Percentiles rank a stretch among this genome's conserved stretches.
Conservation (phyloP, 139 green algal genomes). For the Marvania coccoides region DNA sequence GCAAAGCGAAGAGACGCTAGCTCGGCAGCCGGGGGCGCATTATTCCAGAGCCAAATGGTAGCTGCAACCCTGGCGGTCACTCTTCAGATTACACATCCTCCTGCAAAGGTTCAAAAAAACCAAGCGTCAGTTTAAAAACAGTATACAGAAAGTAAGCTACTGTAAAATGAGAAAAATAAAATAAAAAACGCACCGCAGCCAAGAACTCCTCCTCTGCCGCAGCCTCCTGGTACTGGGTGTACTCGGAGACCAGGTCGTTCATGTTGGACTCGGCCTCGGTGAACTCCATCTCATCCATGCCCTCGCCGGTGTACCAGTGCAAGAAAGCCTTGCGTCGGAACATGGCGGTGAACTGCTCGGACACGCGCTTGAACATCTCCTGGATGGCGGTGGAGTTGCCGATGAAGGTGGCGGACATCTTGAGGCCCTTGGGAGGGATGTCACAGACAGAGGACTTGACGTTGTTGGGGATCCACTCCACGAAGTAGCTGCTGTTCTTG, state of each 20-base stretch:
- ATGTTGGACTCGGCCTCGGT: slow-evolving; percentile 98
- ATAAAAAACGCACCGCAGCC: background rate
- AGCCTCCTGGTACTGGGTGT: slow-evolving; percentile 99
- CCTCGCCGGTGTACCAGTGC: slow-evolving; percentile 99
- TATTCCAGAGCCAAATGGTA: too few species aligned
- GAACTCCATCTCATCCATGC: slow-evolving; percentile 99
- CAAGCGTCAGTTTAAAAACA: background rate
- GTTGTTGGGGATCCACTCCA: slow-evolving; percentile 99
- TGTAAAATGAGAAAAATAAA: background rate
- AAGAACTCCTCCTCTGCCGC: slow-evolving; percentile 82
- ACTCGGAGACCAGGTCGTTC: slow-evolving; percentile 95
- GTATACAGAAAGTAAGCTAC: background rate
- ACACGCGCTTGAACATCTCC: slow-evolving; percentile 92
- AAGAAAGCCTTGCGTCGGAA: slow-evolving; percentile 99
- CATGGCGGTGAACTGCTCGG: slow-evolving; percentile 99
- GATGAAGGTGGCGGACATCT: slow-evolving; percentile 96
- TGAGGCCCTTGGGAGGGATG: slow-evolving; percentile 94
- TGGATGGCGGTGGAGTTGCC: slow-evolving; percentile 93
- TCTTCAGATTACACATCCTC: background rate
- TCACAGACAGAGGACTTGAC: slow-evolving; percentile 94
- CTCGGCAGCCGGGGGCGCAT: too few species aligned
- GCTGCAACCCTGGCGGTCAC: too few species aligned
- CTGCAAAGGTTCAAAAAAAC: background rate
- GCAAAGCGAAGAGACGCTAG: too few species aligned
- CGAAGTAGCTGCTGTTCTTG: slow-evolving; percentile 99